A percentile compares a stretch with the other conserved stretches of the same genome.
Evolutionary conservation across 2,329 filamentous ascomycete genomes (phyloP).

Genomic region (Cladorrhinum sp.): DNA sequence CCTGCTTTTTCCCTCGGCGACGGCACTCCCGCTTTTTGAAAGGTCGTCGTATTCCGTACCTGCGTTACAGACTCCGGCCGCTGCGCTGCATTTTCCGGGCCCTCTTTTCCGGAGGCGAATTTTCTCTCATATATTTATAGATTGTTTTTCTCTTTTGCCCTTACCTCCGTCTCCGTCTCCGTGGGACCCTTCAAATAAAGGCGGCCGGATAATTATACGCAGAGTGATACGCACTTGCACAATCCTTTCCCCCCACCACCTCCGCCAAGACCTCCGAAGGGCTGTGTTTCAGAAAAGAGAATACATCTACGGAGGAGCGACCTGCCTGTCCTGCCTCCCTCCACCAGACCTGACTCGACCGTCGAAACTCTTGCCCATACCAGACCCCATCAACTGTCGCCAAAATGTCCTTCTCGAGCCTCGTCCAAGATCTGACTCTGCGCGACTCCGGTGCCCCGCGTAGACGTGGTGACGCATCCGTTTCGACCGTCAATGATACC

Average conservation of each 20-base stretch:
- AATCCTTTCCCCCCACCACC: background rate
- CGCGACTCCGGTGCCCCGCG: conserved; percentile 51
- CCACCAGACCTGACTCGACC: background rate
- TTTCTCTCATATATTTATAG: conserved; percentile 7
- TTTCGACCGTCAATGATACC: conserved; percentile 54
- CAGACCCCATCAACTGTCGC: background rate
- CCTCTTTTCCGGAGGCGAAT: conserved; percentile 13
- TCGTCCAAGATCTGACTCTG: conserved; percentile 62
- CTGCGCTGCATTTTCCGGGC: conserved; percentile 3
- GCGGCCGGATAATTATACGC: background rate
- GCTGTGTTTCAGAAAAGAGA: background rate
- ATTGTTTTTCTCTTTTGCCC: conserved; percentile 3
- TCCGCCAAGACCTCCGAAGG: background rate
- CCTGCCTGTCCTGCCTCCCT: background rate
- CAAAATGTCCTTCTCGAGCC: conserved; percentile 64
- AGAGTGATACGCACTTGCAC: background rate
- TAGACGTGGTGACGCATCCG: conserved; percentile 46
- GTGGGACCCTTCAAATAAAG: background rate
- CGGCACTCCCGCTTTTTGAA: background rate
- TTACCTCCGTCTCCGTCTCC: background rate
- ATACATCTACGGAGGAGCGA: background rate
- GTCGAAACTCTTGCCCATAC: background rate
- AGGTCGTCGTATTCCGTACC: too few species aligned
- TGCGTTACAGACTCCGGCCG: background rate
- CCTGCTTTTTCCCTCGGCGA: background rate